Evolutionary conservation across 1,284 basidiomycete genomes (phyloP).

Genomic region (Pulveroboletus sp.): DNA sequence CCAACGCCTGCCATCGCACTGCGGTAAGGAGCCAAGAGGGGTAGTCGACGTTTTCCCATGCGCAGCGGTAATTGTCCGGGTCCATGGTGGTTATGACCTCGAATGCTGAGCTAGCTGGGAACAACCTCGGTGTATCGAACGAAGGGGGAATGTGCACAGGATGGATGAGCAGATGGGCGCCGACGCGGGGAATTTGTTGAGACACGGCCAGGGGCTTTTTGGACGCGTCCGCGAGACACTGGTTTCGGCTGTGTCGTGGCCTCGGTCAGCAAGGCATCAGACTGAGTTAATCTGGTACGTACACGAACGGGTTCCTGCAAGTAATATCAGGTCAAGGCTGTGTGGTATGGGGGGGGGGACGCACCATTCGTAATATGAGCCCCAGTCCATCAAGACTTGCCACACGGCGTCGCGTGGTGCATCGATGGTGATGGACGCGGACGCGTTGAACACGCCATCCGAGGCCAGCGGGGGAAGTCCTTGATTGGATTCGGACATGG

Average conservation of each 20-base stretch:
- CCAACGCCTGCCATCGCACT: constrained; percentile 67
- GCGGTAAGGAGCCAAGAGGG: constrained; percentile 51
- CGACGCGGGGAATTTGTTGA: constrained; percentile 49
- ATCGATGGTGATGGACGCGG: constrained; percentile 35
- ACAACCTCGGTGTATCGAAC: constrained; percentile 39
- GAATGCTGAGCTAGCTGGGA: constrained; percentile 41
- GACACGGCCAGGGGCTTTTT: constrained; percentile 40
- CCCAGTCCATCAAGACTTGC: constrained; percentile 39
- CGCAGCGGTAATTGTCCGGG: constrained; percentile 49
- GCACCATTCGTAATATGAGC: constrained; percentile 37
- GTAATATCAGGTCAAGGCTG: not conserved
- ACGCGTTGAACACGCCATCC: constrained; percentile 29
- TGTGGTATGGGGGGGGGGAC: not conserved
- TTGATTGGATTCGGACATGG: constrained; percentile 12
- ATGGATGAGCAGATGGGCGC: constrained; percentile 47
- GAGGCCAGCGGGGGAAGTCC: constrained; percentile 28
- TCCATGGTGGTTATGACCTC: constrained; percentile 52
- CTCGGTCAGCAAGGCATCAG: constrained; percentile 1
- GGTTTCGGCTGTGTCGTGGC: constrained; percentile 47
- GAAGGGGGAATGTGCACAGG: constrained; percentile 63
- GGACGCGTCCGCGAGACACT: constrained; percentile 49
- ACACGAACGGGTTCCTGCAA: constrained; percentile 71
- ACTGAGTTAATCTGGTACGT: constrained; percentile 20
- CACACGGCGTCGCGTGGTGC: constrained; percentile 39
- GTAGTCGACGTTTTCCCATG: constrained; percentile 53